Evolutionary conservation across 1,284 basidiomycete genomes (phyloP).

Genomic region (Ceratobasidium theobromae): DNA sequence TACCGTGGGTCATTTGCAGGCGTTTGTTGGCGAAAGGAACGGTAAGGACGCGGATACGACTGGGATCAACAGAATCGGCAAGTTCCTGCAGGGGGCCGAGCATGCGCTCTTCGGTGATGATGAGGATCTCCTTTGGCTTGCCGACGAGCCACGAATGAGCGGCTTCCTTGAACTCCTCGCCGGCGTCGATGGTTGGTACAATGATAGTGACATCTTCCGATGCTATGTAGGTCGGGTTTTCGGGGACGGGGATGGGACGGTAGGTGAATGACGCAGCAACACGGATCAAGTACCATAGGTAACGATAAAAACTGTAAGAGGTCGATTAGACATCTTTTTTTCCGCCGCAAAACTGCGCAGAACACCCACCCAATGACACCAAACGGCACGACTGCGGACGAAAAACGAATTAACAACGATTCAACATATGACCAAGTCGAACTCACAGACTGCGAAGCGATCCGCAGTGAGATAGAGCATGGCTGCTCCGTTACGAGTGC

Average conservation of each 20-base stretch:
- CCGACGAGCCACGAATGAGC: slow-evolving; percentile 87
- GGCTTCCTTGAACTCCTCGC: slow-evolving; percentile 91
- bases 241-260: slow-evolving; percentile 80
- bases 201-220: slow-evolving; percentile 92
- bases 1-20: slow-evolving; percentile 88
- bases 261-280: slow-evolving; percentile 73
- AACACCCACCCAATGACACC: slow-evolving; percentile 79
- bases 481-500: not conserved
- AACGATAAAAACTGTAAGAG: slow-evolving; percentile 73
- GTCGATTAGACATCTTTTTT: not conserved
- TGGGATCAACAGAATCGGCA: slow-evolving; percentile 80
- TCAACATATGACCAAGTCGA: not conserved
- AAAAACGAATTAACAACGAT: slow-evolving; percentile 10
- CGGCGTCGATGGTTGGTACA: slow-evolving; percentile 91
- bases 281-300: slow-evolving; percentile 87
- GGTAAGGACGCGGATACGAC: slow-evolving; percentile 80
- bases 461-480: slow-evolving; percentile 78
- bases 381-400: slow-evolving; percentile 74
- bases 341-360: slow-evolving; percentile 2
- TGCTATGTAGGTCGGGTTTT: slow-evolving; percentile 85
- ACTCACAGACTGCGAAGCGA: slow-evolving; percentile 76
- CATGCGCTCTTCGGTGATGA: slow-evolving; percentile 92
- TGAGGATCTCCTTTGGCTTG: slow-evolving; percentile 88
- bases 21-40: slow-evolving; percentile 93
- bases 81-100: slow-evolving; percentile 80